Evolutionary conservation across 257 asterid species (phyloP).

Genomic region (Nicotiana benthamiana): DNA sequence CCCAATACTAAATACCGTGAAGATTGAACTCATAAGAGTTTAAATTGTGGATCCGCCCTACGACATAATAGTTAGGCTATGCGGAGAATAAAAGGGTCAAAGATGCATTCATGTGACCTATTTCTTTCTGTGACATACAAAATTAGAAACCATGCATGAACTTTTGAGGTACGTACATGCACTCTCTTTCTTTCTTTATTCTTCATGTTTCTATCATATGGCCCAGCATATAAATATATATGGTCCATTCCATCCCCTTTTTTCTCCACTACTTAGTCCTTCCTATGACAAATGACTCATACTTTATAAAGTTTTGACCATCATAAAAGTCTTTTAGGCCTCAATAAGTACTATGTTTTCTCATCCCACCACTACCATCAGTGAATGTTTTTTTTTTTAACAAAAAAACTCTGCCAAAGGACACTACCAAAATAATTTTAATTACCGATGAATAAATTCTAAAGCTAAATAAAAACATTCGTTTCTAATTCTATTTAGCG

Average conservation of each 20-base stretch:
- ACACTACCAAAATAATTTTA: no score
- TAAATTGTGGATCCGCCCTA: no score
- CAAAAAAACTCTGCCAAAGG: no score
- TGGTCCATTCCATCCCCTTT: neutral
- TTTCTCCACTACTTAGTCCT: constrained; percentile 4
- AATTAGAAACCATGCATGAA: constrained; percentile 38
- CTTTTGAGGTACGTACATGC: constrained; percentile 22
- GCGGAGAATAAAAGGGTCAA: constrained; percentile 6
- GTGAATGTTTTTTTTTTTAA: neutral
- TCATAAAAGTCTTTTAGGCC: neutral
- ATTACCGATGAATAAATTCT: no score
- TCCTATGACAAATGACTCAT: neutral
- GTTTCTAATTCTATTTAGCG: no score
- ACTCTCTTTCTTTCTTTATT: neutral
- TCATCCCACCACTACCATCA: neutral
- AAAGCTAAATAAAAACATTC: no score
- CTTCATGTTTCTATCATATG: neutral
- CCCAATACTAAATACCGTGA: no score
- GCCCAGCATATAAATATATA: constrained; percentile 17
- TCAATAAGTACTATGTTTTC: neutral
- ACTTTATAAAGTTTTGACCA: neutral
- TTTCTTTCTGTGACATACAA: constrained; percentile 2
- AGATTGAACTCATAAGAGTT: no score
- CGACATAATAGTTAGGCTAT: constrained; percentile 1
- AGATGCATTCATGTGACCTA: neutral